These are phyloP conservation scores for Paspalum vaginatum DNA, from an alignment of 176 grass and related monocot genomes.

Conservation along the genomic window DNA sequence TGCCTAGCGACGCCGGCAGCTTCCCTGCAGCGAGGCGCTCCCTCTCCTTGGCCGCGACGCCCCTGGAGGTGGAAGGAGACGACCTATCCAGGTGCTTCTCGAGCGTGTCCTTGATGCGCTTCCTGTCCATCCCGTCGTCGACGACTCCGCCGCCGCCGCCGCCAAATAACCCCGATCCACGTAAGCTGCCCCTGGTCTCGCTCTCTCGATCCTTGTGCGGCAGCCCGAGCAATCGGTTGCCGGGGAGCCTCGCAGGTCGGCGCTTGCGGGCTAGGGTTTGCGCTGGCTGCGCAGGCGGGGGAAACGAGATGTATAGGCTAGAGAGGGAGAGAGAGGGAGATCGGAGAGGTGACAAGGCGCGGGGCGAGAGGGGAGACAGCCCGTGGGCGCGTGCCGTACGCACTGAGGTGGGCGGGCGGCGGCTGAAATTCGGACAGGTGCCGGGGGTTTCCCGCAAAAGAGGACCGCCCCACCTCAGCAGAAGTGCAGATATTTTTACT, in stretches of 20 bases:
- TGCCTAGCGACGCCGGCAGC: constrained; percentile 50
- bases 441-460: constrained; percentile 43
- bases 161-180: constrained; percentile 55
- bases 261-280: constrained; percentile 56
- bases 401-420: not conserved
- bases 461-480: constrained; percentile 16
- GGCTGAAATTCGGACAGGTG: constrained; percentile 35
- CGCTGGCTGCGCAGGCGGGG: constrained; percentile 46
- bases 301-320: constrained; percentile 31
- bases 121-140: constrained; percentile 62
- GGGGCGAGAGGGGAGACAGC: constrained; percentile 12
- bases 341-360: constrained; percentile 42
- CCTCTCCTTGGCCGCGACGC: constrained; percentile 50
- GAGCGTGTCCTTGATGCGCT: constrained; percentile 81
- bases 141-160: constrained; percentile 22
- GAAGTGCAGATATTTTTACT: constrained; percentile 64
- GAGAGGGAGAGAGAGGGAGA: constrained; percentile 19
- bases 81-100: constrained; percentile 83
- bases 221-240: not conserved
- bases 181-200: constrained; percentile 49
- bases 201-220: not conserved
- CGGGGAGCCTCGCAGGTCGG: constrained; percentile 18
- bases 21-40: constrained; percentile 60
- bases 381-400: constrained; percentile 35
- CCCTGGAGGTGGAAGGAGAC: constrained; percentile 76